phyloP scores from a whole-genome alignment of 2,329 filamentous ascomycete species.

The Ascochyta lentis region DNA sequence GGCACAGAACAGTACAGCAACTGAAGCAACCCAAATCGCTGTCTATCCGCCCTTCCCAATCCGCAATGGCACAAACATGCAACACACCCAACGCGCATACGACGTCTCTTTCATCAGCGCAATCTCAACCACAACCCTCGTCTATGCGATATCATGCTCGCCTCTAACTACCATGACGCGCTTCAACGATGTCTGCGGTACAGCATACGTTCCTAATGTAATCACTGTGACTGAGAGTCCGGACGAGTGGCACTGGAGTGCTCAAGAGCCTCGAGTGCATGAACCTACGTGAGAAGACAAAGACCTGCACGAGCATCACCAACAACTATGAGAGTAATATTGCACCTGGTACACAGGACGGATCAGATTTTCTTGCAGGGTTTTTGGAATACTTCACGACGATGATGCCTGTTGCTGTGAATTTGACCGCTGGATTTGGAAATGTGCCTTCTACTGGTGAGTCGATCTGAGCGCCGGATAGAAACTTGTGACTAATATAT shows the following conservation, averaged over 20 bases:
- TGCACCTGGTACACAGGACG: conserved; percentile 6
- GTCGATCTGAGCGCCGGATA: not conserved
- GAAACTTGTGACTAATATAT: not conserved
- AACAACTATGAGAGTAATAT: conserved; percentile 4
- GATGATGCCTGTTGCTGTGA: conserved; percentile 12
- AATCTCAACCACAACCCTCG: conserved; percentile 12
- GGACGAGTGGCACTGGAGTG: conserved; percentile 15
- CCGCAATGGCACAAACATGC: conserved; percentile 12
- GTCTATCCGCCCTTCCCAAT: conserved; percentile 21
- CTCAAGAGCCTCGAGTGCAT: conserved; percentile 8
- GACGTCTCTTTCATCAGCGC: conserved; percentile 17
- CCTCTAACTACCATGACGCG: conserved; percentile 10
- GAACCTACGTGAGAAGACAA: conserved; percentile 9
- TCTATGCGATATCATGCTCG: conserved; percentile 17
- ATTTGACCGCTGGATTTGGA: conserved; percentile 12
- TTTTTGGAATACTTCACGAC: conserved; percentile 18
- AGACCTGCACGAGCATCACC: conserved; percentile 11
- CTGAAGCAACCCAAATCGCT: conserved; percentile 4
- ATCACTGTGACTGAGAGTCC: conserved; percentile 19
- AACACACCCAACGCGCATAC: conserved; percentile 19
- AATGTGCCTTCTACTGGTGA: conserved; percentile 12
- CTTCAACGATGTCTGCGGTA: conserved; percentile 16
- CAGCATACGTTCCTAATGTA: conserved; percentile 3
- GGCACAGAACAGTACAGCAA: not conserved
- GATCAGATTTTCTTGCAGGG: not conserved